Percentiles rank a stretch among this genome's conserved stretches.
Conservation (phyloP, 1,139 yeast genomes). For the Pichia sp. region DNA sequence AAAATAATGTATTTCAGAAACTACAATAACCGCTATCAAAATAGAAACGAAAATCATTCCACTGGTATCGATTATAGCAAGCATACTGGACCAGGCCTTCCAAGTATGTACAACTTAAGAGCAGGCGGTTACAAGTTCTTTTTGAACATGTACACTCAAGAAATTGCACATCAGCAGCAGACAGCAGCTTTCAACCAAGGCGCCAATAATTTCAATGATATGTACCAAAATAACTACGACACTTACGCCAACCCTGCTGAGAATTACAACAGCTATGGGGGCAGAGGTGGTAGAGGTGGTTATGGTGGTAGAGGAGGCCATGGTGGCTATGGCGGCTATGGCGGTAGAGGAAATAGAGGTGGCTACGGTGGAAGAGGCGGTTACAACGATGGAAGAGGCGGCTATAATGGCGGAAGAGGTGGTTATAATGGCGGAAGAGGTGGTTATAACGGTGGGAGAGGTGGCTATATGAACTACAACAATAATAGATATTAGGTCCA, state of each 20-base stretch:
- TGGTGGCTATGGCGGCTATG: conserved; percentile 1
- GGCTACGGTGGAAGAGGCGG: conserved; percentile 13
- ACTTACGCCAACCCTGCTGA: conserved; percentile 19
- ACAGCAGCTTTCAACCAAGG: conserved; percentile 15
- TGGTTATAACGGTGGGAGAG: neutral
- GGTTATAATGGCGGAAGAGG: conserved; percentile 10
- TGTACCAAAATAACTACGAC: conserved; percentile 22
- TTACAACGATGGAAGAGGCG: neutral
- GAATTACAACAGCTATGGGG: conserved; percentile 15
- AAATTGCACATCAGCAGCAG: conserved; percentile 21
- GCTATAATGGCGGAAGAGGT: conserved; percentile 9
- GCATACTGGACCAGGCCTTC: conserved; percentile 34
- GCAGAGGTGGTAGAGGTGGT: conserved; percentile 18
- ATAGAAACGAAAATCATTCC: conserved; percentile 29
- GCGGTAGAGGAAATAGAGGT: conserved; percentile 16
- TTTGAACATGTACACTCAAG: conserved; percentile 27
- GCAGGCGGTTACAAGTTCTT: conserved; percentile 41
- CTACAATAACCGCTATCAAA: conserved; percentile 20
- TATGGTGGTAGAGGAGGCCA: conserved; percentile 19
- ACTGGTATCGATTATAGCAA: conserved; percentile 35
- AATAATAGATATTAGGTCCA: too few species aligned
- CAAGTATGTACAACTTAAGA: conserved; percentile 35
- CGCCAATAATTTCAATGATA: conserved; percentile 14
- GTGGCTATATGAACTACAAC: neutral
- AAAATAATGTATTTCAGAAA: conserved; percentile 35